phyloP scores from a whole-genome alignment of 2,329 filamentous ascomycete genomes.

The Scytalidium sp. region DNA sequence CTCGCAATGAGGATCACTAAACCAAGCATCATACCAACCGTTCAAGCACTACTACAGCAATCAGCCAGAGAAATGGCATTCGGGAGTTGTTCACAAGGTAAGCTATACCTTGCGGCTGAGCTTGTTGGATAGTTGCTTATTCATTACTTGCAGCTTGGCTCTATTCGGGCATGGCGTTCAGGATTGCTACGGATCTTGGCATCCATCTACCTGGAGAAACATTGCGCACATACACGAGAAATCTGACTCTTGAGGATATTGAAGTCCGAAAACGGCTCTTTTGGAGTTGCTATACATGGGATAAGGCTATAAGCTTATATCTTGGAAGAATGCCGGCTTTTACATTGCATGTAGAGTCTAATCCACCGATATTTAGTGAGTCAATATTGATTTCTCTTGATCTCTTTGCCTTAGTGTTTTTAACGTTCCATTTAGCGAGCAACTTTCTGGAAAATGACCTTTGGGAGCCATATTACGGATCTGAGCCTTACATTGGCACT shows the following conservation, averaged over 20 bases:
- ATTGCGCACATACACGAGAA: slow-evolving; percentile 48
- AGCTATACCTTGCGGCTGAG: background rate
- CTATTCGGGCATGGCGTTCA: slow-evolving; percentile 49
- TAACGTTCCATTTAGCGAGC: slow-evolving; percentile 39
- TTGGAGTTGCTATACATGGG: slow-evolving; percentile 64
- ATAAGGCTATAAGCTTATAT: slow-evolving; percentile 58
- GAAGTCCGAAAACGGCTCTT: slow-evolving; percentile 58
- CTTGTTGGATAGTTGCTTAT: too few species aligned
- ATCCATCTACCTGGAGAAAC: slow-evolving; percentile 39
- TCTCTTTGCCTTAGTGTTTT: background rate
- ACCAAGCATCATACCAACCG: slow-evolving; percentile 49
- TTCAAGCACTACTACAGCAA: slow-evolving; percentile 56
- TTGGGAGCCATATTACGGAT: slow-evolving; percentile 46
- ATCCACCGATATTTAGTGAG: slow-evolving; percentile 1
- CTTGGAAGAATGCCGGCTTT: slow-evolving; percentile 45
- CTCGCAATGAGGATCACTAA: slow-evolving; percentile 1
- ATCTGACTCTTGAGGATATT: slow-evolving; percentile 53
- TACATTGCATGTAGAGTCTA: background rate
- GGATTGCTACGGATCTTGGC: slow-evolving; percentile 45
- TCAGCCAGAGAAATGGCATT: slow-evolving; percentile 57
- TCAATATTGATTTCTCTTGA: background rate
- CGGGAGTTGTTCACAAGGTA: slow-evolving; percentile 53
- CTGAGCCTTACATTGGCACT: background rate
- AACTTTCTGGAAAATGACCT: slow-evolving; percentile 55
- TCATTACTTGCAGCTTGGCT: too few species aligned